Conservation (phyloP, 257 asterid species). For the Solanum bukasovii region DNA sequence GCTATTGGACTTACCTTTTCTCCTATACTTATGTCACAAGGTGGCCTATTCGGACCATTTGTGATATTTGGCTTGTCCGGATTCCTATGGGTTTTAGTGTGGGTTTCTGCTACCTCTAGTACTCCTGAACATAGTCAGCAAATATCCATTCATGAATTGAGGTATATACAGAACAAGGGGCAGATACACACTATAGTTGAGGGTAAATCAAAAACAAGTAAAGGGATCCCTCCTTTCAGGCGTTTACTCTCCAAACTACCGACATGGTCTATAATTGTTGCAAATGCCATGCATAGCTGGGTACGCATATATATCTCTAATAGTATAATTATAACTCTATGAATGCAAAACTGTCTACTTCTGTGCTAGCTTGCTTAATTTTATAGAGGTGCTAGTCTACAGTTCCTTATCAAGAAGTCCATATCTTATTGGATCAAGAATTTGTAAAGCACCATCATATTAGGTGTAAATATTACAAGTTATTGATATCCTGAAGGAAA, state of each 20-base stretch:
- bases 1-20: slow-evolving; percentile 94
- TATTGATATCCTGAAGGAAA: not conserved
- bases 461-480: not conserved
- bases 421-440: not conserved
- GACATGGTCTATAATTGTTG: slow-evolving; percentile 86
- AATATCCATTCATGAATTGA: slow-evolving; percentile 65
- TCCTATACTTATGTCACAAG: slow-evolving; percentile 91
- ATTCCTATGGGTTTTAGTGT: slow-evolving; percentile 85
- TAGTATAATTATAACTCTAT: not conserved
- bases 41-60: slow-evolving; percentile 88
- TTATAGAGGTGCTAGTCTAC: not conserved
- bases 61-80: slow-evolving; percentile 87
- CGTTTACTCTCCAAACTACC: slow-evolving; percentile 86
- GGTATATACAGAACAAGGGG: slow-evolving; percentile 54
- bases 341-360: not conserved
- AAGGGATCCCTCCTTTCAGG: slow-evolving; percentile 69
- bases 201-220: slow-evolving; percentile 30
- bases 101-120: slow-evolving; percentile 90
- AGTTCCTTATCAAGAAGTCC: not conserved
- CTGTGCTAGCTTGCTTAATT: not conserved
- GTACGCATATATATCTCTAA: slow-evolving; percentile 24
- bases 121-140: slow-evolving; percentile 67
- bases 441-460: not conserved
- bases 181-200: slow-evolving; percentile 21
- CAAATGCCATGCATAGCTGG: slow-evolving; percentile 99